These are phyloP conservation scores for Citropsis articulata DNA, from an alignment of 345 rosid genomes.

Conservation along the genomic window DNA sequence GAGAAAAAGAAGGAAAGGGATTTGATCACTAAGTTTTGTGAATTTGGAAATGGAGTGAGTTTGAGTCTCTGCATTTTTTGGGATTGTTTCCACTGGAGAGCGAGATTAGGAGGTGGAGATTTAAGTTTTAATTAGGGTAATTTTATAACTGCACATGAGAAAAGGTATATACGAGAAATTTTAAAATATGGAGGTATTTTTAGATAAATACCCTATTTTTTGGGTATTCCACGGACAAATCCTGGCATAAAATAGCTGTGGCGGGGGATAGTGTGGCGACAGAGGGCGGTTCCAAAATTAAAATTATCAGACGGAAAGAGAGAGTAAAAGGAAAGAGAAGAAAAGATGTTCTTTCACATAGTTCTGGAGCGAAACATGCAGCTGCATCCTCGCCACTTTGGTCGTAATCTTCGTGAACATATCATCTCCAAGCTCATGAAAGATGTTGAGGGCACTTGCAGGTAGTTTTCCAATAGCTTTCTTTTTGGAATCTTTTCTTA, in stretches of 20 bases:
- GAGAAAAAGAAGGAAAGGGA: constrained; percentile 8
- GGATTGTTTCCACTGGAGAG: too few relatives aligned
- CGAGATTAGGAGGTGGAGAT: too few relatives aligned
- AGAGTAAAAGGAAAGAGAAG: neutral
- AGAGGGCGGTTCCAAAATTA: too few relatives aligned
- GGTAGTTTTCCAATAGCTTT: constrained; percentile 27
- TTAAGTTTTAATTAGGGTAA: too few relatives aligned
- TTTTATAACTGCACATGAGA: too few relatives aligned
- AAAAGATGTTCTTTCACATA: constrained; percentile 79
- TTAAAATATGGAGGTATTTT: too few relatives aligned
- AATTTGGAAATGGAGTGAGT: neutral
- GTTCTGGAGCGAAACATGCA: constrained; percentile 91
- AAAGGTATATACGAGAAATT: too few relatives aligned
- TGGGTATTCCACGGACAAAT: too few relatives aligned
- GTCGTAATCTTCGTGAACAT: constrained; percentile 76
- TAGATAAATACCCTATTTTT: too few relatives aligned
- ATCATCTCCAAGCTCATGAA: constrained; percentile 87
- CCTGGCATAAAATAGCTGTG: too few relatives aligned
- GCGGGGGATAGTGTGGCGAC: too few relatives aligned
- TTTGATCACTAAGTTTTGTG: neutral
- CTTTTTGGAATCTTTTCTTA: too few relatives aligned
- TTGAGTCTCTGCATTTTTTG: constrained; percentile 11
- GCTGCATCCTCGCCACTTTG: constrained; percentile 83
- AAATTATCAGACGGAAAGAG: neutral
- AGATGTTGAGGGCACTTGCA: constrained; percentile 97